Conservation (phyloP, 805 yeast genomes). For the Saturnispora diversa region DNA sequence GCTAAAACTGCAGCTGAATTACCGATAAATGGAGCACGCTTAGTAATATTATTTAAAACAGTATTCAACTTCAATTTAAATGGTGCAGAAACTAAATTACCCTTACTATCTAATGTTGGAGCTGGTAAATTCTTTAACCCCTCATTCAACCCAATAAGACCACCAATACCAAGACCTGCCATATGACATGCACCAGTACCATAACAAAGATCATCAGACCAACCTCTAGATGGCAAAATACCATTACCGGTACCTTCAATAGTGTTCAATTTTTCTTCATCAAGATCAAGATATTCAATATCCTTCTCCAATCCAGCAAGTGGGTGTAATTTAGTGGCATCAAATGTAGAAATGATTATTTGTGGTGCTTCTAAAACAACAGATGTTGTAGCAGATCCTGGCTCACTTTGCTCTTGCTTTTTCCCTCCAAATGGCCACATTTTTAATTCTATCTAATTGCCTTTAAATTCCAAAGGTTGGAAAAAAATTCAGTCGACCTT, state of each 20-base stretch:
- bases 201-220: conserved; percentile 95
- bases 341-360: conserved; percentile 35
- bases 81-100: conserved; percentile 47
- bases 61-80: conserved; percentile 82
- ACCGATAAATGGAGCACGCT: conserved; percentile 93
- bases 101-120: conserved; percentile 48
- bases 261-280: conserved; percentile 67
- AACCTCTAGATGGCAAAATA: conserved; percentile 89
- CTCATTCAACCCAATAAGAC: conserved; percentile 78
- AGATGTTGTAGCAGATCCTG: neutral
- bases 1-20: conserved; percentile 94
- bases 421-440: conserved; percentile 20
- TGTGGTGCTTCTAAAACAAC: conserved; percentile 12
- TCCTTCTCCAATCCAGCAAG: conserved; percentile 87
- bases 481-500: neutral
- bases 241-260: conserved; percentile 80
- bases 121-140: conserved; percentile 70
- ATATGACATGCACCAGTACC: conserved; percentile 95
- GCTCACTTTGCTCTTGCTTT: conserved; percentile 5
- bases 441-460: neutral
- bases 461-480: neutral
- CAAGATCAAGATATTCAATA: conserved; percentile 83
- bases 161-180: conserved; percentile 82
- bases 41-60: conserved; percentile 82
- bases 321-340: conserved; percentile 74